Percentiles rank a stretch among this genome's conserved stretches.
Conservation (phyloP, 352 stramenopile species). For the Phytopythium boreale region DNA sequence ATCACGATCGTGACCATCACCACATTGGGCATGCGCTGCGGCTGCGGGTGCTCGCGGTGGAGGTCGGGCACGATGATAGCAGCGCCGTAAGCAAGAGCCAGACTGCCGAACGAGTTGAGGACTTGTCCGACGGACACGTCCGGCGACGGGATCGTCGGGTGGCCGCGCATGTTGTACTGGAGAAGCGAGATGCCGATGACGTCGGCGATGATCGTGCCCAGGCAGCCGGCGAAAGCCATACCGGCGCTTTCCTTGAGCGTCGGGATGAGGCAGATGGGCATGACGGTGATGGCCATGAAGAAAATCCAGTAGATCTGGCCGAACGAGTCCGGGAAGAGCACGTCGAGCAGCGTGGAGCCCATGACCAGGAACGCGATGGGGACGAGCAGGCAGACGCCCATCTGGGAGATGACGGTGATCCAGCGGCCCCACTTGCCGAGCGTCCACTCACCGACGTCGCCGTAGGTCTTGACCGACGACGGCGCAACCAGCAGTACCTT, state of each 20-base stretch:
- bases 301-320: conserved; percentile 40
- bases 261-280: conserved; percentile 40
- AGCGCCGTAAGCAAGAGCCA: conserved; percentile 46
- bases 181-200: conserved; percentile 34
- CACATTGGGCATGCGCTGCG: conserved; percentile 47
- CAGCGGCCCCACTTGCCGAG: conserved; percentile 35
- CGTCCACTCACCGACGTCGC: conserved; percentile 37
- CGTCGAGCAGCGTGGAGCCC: conserved; percentile 32
- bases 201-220: conserved; percentile 51
- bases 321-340: conserved; percentile 48
- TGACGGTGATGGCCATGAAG: conserved; percentile 42
- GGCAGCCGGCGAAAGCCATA: conserved; percentile 37
- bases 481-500: conserved; percentile 42
- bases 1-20: conserved; percentile 45
- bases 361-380: conserved; percentile 51
- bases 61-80: conserved; percentile 51
- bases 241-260: conserved; percentile 47
- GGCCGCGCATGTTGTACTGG: conserved; percentile 42
- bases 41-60: conserved; percentile 47
- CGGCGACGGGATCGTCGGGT: conserved; percentile 31
- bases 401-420: conserved; percentile 37
- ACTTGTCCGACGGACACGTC: conserved; percentile 41
- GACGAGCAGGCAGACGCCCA: conserved; percentile 36
- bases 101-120: conserved; percentile 44
- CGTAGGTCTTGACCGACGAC: conserved; percentile 46